A percentile compares a stretch with the other conserved stretches of the same genome.
phyloP scores from a whole-genome alignment of 2,329 filamentous ascomycete genomes.

The Xylariaceae sp. region DNA sequence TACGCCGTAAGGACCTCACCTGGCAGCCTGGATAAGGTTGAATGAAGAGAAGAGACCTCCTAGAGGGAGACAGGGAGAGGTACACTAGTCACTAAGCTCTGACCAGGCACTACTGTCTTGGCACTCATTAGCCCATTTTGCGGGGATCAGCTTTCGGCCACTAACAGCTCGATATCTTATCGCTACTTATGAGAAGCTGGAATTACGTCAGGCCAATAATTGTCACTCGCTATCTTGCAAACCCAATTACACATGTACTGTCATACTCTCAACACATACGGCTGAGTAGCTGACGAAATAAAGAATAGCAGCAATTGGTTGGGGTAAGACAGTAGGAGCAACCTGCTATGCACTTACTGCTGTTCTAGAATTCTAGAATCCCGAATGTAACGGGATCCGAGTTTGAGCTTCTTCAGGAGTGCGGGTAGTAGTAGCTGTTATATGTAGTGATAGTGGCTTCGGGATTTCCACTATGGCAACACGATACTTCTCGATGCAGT shows the following conservation, averaged over 20 bases:
- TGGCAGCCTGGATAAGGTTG: too few species aligned
- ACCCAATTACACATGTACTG: background rate
- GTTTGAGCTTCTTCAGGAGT: constrained; percentile 3
- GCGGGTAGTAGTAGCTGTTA: constrained; percentile 11
- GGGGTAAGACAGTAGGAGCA: background rate
- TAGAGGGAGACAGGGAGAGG: too few species aligned
- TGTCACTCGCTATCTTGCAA: background rate
- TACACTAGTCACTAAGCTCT: background rate
- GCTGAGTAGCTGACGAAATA: constrained; percentile 19
- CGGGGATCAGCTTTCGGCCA: constrained; percentile 17
- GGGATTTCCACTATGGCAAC: constrained; percentile 11
- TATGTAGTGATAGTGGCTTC: too few species aligned
- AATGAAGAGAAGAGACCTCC: too few species aligned
- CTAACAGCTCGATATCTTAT: constrained; percentile 32
- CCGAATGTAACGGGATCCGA: constrained; percentile 3
- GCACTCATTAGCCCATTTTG: constrained; percentile 14
- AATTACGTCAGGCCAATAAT: constrained; percentile 37
- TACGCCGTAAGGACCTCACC: too few species aligned
- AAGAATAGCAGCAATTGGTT: constrained; percentile 9
- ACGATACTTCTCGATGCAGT: constrained; percentile 12
- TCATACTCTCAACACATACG: background rate
- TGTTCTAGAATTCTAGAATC: constrained; percentile 21
- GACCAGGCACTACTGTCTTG: constrained; percentile 17
- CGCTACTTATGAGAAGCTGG: constrained; percentile 28
- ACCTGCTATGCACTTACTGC: background rate